These are phyloP conservation scores for Aphanomyces invadans DNA, from an alignment of 352 stramenopile genomes.

Conservation along the genomic window DNA sequence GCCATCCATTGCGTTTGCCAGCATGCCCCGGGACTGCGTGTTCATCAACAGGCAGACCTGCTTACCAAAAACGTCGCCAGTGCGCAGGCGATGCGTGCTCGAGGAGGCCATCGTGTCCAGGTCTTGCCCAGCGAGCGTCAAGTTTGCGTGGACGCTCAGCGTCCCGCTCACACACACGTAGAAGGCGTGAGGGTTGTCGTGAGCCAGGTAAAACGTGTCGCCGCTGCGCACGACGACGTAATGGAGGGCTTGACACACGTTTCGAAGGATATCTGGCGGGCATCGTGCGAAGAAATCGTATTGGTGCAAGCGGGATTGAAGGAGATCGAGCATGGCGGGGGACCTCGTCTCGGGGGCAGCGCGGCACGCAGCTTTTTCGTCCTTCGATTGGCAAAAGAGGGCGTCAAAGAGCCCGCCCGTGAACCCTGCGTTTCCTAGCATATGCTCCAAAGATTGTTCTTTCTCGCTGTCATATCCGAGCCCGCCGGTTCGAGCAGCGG, in stretches of 20 bases:
- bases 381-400: slow-evolving; percentile 13
- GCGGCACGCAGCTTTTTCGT: slow-evolving; percentile 17
- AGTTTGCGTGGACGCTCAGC: slow-evolving; percentile 22
- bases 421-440: slow-evolving; percentile 3
- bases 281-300: slow-evolving; percentile 19
- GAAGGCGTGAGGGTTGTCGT: slow-evolving; percentile 2
- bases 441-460: neutral
- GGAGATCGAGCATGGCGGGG: neutral
- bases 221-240: slow-evolving; percentile 8
- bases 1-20: too few relatives aligned
- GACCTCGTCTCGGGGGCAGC: neutral
- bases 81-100: slow-evolving; percentile 15
- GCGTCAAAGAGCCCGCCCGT: slow-evolving; percentile 11
- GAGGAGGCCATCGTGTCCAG: slow-evolving; percentile 7
- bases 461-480: neutral
- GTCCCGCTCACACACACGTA: slow-evolving; percentile 17
- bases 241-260: neutral
- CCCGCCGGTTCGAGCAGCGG: too few relatives aligned
- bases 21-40: too few relatives aligned
- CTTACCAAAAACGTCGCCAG: slow-evolving; percentile 18
- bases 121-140: slow-evolving; percentile 9
- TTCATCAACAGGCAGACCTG: neutral
- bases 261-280: neutral
- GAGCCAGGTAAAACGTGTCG: slow-evolving; percentile 15
- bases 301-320: neutral